These are phyloP conservation scores for Rhizopogon vesiculosus DNA, from an alignment of 768 basidiomycete species.

Conservation along the genomic window DNA sequence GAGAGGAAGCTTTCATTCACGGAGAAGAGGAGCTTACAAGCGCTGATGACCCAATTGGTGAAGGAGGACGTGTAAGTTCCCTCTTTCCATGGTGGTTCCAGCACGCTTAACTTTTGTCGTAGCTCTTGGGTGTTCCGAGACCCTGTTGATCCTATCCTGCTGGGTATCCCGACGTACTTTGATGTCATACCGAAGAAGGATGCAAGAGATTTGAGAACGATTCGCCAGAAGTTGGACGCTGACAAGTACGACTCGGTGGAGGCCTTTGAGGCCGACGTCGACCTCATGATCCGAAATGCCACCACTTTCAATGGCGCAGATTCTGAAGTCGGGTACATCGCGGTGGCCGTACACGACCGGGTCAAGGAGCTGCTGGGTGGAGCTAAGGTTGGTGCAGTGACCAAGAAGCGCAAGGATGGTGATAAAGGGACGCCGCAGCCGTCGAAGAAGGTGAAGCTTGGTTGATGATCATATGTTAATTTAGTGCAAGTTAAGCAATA, in stretches of 20 bases:
- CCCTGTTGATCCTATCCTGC: constrained; percentile 81
- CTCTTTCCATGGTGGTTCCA: not conserved
- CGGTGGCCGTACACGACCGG: constrained; percentile 45
- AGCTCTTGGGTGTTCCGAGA: constrained; percentile 78
- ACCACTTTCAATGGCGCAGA: constrained; percentile 82
- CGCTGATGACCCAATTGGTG: constrained; percentile 61
- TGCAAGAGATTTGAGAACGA: constrained; percentile 81
- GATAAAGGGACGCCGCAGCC: constrained; percentile 63
- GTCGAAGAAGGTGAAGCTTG: constrained; percentile 62
- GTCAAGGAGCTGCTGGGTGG: constrained; percentile 51
- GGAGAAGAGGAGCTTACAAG: constrained; percentile 77
- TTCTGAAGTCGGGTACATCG: constrained; percentile 71
- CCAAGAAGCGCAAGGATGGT: constrained; percentile 74
- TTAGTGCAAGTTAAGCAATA: constrained; percentile 19
- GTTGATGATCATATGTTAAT: constrained; percentile 29
- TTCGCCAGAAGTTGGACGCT: constrained; percentile 72
- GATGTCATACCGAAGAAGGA: constrained; percentile 81
- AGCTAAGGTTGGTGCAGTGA: constrained; percentile 32
- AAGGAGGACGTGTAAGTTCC: constrained; percentile 63
- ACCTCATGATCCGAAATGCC: constrained; percentile 87
- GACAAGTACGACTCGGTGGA: constrained; percentile 81
- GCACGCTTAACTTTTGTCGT: not conserved
- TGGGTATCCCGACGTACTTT: constrained; percentile 86
- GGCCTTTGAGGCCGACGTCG: constrained; percentile 79
- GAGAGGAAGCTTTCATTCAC: constrained; percentile 69